Percentiles rank a stretch among this genome's conserved stretches.
phyloP scores from a whole-genome alignment of 257 asterid species.

The Pogostemon cablin region DNA sequence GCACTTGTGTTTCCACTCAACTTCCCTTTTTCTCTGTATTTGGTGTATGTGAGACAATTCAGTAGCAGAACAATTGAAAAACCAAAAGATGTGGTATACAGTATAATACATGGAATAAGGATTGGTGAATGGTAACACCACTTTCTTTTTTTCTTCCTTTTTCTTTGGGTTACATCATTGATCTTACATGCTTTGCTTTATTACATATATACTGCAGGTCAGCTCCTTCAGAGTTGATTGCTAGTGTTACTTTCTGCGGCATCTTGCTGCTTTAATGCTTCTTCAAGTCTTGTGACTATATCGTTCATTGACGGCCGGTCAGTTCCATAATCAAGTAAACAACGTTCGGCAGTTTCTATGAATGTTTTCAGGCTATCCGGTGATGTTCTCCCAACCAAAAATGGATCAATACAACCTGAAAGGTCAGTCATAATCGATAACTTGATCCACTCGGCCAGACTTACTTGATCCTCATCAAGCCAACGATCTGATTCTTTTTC shows the following conservation, averaged over 20 bases:
- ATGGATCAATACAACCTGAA: constrained; percentile 53
- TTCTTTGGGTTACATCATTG: neutral
- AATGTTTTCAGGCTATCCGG: constrained; percentile 54
- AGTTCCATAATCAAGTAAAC: constrained; percentile 53
- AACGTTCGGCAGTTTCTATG: constrained; percentile 55
- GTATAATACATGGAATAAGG: too few relatives aligned
- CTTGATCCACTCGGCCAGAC: constrained; percentile 64
- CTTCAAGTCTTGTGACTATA: constrained; percentile 54
- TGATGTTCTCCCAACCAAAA: constrained; percentile 48
- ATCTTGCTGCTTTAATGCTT: constrained; percentile 59
- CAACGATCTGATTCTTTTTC: constrained; percentile 51
- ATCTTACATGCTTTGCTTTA: neutral
- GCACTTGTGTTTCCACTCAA: too few relatives aligned
- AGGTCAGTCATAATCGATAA: constrained; percentile 45
- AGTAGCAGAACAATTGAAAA: too few relatives aligned
- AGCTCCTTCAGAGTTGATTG: constrained; percentile 33
- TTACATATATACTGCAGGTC: neutral
- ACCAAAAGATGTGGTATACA: too few relatives aligned
- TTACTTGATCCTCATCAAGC: constrained; percentile 61
- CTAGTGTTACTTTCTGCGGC: constrained; percentile 44
- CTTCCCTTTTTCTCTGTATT: too few relatives aligned
- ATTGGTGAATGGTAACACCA: too few relatives aligned
- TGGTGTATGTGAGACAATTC: too few relatives aligned
- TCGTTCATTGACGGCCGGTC: constrained; percentile 60
- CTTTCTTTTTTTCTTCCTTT: too few relatives aligned